Conservation (phyloP, 2,329 filamentous ascomycete species). For the Alternaria sp. region DNA sequence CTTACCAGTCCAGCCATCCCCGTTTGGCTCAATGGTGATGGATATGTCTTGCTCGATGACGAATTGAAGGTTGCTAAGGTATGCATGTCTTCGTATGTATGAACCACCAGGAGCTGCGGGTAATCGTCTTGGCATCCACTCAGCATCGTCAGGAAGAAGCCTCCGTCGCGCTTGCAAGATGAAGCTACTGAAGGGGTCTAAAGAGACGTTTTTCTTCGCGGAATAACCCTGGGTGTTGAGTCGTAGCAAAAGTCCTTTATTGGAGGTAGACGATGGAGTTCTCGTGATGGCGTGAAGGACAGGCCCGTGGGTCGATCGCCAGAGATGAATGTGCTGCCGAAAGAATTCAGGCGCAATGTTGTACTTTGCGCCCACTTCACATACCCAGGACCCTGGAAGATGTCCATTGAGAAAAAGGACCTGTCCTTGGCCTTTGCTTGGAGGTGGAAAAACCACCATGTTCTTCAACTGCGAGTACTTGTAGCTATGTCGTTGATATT, state of each 20-base stretch:
- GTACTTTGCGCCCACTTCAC: constrained; percentile 14
- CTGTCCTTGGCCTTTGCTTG: constrained; percentile 8
- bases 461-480: constrained; percentile 9
- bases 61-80: no score
- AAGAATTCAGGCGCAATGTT: constrained; percentile 16
- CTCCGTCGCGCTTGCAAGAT: constrained; percentile 4
- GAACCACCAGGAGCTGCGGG: no score
- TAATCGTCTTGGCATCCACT: constrained; percentile 1
- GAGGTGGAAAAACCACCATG: constrained; percentile 1
- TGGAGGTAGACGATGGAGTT: constrained; percentile 4
- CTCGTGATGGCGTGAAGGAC: constrained; percentile 13
- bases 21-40: no score
- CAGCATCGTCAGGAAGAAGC: not conserved
- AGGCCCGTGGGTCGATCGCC: constrained; percentile 15
- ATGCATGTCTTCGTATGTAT: no score
- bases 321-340: constrained; percentile 18
- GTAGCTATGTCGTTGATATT: not conserved
- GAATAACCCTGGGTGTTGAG: constrained; percentile 15
- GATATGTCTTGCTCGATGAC: no score
- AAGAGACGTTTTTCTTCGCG: not conserved
- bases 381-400: constrained; percentile 19
- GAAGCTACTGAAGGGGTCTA: not conserved
- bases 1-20: no score
- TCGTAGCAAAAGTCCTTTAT: constrained; percentile 15
- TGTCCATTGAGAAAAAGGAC: constrained; percentile 20